A percentile compares a stretch with the other conserved stretches of the same genome.
Evolutionary conservation across 129 eudicot species (phyloP).

Genomic region (Artemisia argyi): DNA sequence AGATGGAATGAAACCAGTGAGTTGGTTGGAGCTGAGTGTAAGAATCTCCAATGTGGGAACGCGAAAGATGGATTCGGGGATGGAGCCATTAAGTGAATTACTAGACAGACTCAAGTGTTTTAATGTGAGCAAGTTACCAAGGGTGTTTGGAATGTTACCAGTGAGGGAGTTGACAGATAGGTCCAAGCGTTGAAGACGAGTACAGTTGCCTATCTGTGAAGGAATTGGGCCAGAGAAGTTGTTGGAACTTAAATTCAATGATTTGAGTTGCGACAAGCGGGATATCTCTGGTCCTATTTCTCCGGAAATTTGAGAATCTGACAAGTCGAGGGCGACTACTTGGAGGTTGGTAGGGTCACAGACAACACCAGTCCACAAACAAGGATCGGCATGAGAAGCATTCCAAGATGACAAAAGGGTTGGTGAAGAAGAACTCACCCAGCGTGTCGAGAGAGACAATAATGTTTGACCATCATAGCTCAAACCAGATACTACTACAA

Average conservation of each 20-base stretch:
- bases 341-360: constrained; percentile 35
- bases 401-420: constrained; percentile 59
- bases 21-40: constrained; percentile 41
- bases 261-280: constrained; percentile 32
- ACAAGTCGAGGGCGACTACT: constrained; percentile 45
- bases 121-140: constrained; percentile 49
- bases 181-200: constrained; percentile 48
- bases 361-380: constrained; percentile 77
- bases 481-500: constrained; percentile 38
- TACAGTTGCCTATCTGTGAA: constrained; percentile 47
- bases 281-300: constrained; percentile 66
- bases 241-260: constrained; percentile 51
- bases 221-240: constrained; percentile 56
- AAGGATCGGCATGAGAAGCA: constrained; percentile 55
- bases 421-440: constrained; percentile 46
- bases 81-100: constrained; percentile 62
- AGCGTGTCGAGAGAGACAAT: constrained; percentile 53
- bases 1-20: constrained; percentile 54
- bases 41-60: constrained; percentile 33
- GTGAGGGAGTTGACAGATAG: constrained; percentile 35
- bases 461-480: constrained; percentile 61
- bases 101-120: constrained; percentile 30
- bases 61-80: constrained; percentile 57
- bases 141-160: constrained; percentile 58
- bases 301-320: constrained; percentile 49